Evolutionary conservation across 495 filamentous ascomycete species (phyloP).

Genomic region (Pyrenopolyporus hunteri): DNA sequence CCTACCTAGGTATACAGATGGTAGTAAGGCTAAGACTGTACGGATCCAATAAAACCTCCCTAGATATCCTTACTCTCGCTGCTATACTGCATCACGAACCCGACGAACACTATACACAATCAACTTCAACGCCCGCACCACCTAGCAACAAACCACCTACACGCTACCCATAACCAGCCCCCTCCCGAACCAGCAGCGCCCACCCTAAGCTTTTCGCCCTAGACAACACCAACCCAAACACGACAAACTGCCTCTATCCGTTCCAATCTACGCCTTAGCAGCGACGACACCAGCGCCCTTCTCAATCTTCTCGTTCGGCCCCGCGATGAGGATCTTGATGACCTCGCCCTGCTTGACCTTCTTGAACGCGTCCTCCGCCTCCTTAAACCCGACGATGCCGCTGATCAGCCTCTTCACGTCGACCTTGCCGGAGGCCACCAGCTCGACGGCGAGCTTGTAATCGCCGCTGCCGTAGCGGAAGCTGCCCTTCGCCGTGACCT

Average conservation of each 20-base stretch:
- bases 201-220: neutral
- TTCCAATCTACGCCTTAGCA: neutral
- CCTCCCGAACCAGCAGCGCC: neutral
- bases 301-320: slow-evolving; percentile 61
- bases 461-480: slow-evolving; percentile 86
- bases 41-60: too few relatives aligned
- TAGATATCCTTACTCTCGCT: too few relatives aligned
- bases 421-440: slow-evolving; percentile 68
- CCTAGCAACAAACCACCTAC: too few relatives aligned
- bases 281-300: neutral
- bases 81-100: too few relatives aligned
- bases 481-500: slow-evolving; percentile 78
- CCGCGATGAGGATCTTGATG: slow-evolving; percentile 84
- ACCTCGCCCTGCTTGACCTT: slow-evolving; percentile 77
- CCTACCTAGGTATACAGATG: too few relatives aligned
- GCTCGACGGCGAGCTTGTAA: slow-evolving; percentile 75
- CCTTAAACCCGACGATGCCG: slow-evolving; percentile 69
- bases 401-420: slow-evolving; percentile 75
- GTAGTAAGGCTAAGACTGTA: too few relatives aligned
- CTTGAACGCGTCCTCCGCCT: slow-evolving; percentile 79
- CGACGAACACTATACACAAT: too few relatives aligned
- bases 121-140: too few relatives aligned
- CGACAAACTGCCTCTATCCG: neutral
- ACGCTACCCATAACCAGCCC: too few relatives aligned
- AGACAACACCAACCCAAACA: neutral